Conservation (phyloP, 2,329 filamentous ascomycete genomes). For the Fusarium chaquense region DNA sequence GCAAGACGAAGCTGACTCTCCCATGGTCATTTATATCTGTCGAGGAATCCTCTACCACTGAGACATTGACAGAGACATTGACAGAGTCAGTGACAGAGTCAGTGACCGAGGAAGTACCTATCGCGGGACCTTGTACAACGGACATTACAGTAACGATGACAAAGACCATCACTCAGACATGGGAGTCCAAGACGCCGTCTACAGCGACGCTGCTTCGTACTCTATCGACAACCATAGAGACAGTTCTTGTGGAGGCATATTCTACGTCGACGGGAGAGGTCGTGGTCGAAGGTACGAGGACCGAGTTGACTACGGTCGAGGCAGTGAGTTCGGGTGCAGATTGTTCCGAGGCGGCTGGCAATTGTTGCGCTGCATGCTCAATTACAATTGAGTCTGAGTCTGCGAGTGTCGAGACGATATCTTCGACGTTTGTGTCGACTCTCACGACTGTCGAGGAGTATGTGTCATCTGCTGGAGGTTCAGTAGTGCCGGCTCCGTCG, state of each 20-base stretch:
- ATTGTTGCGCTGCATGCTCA: constrained; percentile 40
- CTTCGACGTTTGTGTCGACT: constrained; percentile 14
- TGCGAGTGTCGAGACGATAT: constrained; percentile 1
- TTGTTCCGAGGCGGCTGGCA: constrained; percentile 27
- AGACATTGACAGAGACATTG: neutral
- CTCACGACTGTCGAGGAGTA: constrained; percentile 22
- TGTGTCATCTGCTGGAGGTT: constrained; percentile 33
- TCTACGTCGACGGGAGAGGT: constrained; percentile 45
- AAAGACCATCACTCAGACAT: constrained; percentile 44
- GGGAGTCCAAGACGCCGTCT: constrained; percentile 35
- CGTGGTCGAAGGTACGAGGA: constrained; percentile 34
- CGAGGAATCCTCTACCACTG: neutral
- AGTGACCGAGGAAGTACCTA: constrained; percentile 7
- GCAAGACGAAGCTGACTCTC: constrained; percentile 10
- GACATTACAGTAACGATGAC: constrained; percentile 47
- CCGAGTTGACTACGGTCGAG: constrained; percentile 40
- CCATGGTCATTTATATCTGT: constrained; percentile 12
- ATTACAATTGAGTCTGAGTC: neutral
- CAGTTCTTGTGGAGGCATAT: constrained; percentile 44
- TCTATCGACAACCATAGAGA: constrained; percentile 39
- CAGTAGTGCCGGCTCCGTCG: constrained; percentile 14
- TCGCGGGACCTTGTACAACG: constrained; percentile 40
- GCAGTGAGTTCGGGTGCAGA: constrained; percentile 34
- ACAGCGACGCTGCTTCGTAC: constrained; percentile 39
- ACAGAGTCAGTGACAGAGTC: constrained; percentile 1